phyloP scores from a whole-genome alignment of 495 filamentous ascomycete genomes.

The Hapsidospora chrysogenum region DNA sequence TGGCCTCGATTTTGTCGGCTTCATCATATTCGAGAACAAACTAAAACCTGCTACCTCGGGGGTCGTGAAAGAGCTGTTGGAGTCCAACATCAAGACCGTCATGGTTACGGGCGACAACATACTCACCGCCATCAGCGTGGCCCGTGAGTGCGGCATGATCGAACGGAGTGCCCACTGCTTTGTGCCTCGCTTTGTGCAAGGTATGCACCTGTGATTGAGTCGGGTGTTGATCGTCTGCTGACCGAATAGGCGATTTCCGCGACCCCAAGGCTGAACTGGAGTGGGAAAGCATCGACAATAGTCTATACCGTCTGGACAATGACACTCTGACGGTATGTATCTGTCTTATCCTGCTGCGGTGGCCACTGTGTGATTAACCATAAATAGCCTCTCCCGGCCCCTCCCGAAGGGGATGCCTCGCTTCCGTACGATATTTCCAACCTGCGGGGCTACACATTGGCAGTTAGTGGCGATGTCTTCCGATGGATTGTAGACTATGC shows the following conservation, averaged over 20 bases:
- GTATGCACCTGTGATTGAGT: too few relatives aligned
- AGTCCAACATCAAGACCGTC: slow-evolving; percentile 72
- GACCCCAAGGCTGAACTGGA: slow-evolving; percentile 51
- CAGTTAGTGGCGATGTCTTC: slow-evolving; percentile 86
- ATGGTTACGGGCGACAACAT: slow-evolving; percentile 99
- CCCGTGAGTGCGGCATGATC: slow-evolving; percentile 78
- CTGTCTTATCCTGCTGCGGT: background rate
- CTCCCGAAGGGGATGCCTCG: slow-evolving; percentile 58
- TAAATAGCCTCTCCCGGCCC: slow-evolving; percentile 48
- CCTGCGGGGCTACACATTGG: slow-evolving; percentile 68
- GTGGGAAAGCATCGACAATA: slow-evolving; percentile 90
- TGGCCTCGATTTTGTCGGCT: slow-evolving; percentile 72
- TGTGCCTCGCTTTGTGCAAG: slow-evolving; percentile 72
- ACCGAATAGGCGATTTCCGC: slow-evolving; percentile 33
- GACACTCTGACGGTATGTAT: slow-evolving; percentile 49
- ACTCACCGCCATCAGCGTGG: slow-evolving; percentile 90
- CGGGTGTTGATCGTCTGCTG: background rate
- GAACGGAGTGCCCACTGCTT: slow-evolving; percentile 73
- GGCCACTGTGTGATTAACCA: slow-evolving; percentile 14
- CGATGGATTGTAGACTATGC: slow-evolving; percentile 91
- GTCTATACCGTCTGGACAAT: slow-evolving; percentile 55
- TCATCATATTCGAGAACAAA: slow-evolving; percentile 99
- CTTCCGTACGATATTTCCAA: slow-evolving; percentile 69
- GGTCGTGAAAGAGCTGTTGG: slow-evolving; percentile 67
- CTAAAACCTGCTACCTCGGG: slow-evolving; percentile 66